Conservation (phyloP, 805 yeast genomes). For the Wickerhamiella azyma region DNA sequence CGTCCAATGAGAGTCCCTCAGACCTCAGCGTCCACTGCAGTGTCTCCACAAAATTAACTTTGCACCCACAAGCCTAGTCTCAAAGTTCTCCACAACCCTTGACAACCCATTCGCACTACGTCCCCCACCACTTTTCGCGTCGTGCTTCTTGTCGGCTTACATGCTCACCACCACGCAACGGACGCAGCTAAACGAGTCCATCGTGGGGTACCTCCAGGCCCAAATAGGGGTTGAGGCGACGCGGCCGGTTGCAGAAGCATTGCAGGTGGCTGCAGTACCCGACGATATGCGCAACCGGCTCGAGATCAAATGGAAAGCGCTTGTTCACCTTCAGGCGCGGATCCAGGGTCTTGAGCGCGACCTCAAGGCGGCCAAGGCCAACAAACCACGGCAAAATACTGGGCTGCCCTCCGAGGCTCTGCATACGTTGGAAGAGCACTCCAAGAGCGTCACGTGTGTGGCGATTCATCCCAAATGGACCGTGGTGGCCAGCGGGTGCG, state of each 20-base stretch:
- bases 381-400: constrained; percentile 22
- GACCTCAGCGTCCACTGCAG: neutral
- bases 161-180: constrained; percentile 33
- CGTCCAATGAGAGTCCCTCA: too few relatives aligned
- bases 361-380: constrained; percentile 30
- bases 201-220: constrained; percentile 36
- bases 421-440: constrained; percentile 37
- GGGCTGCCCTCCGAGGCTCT: constrained; percentile 51
- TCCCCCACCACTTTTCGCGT: too few relatives aligned
- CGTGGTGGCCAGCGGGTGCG: constrained; percentile 47
- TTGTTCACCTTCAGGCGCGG: constrained; percentile 61
- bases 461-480: constrained; percentile 69
- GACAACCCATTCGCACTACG: too few relatives aligned
- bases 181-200: constrained; percentile 34
- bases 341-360: constrained; percentile 56
- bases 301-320: constrained; percentile 80
- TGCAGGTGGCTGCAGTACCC: constrained; percentile 22
- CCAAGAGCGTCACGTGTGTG: constrained; percentile 45
- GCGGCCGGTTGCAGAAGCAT: constrained; percentile 15
- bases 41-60: neutral
- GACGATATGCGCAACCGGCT: constrained; percentile 21
- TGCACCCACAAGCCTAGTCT: too few relatives aligned
- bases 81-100: too few relatives aligned
- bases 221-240: constrained; percentile 8
- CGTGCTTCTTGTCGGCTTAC: constrained; percentile 12